phyloP scores from a whole-genome alignment of 202 grass and related monocot species.

The Schoenoplectus tabernaemontani region DNA sequence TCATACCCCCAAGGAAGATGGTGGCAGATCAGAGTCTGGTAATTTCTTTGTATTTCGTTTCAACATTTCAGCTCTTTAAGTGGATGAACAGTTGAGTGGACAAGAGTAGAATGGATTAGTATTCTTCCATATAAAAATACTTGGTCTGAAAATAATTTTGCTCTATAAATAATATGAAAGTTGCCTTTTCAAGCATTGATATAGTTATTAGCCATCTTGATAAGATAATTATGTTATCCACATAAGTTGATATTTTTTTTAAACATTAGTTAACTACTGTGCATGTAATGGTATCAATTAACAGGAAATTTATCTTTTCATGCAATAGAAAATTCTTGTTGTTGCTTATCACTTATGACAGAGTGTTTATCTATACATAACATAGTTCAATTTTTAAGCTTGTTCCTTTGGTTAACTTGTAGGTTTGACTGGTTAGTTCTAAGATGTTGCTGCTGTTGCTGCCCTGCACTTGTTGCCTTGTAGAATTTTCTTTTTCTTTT shows the following conservation, averaged over 20 bases:
- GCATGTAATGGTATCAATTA: not conserved
- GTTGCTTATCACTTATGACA: not conserved
- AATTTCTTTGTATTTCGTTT: not conserved
- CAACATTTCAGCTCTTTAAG: too few relatives aligned
- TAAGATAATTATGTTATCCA: too few relatives aligned
- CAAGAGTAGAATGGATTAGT: too few relatives aligned
- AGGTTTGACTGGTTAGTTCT: constrained; percentile 26
- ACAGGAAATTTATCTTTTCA: not conserved
- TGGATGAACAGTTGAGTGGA: too few relatives aligned
- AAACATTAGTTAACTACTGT: too few relatives aligned
- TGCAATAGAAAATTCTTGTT: not conserved
- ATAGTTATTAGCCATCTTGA: too few relatives aligned
- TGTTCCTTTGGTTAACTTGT: not conserved
- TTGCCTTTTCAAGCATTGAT: too few relatives aligned
- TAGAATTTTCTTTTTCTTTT: not conserved
- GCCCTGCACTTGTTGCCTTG: constrained; percentile 23
- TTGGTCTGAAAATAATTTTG: too few relatives aligned
- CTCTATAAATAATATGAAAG: not conserved
- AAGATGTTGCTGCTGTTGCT: constrained; percentile 24
- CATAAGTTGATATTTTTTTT: too few relatives aligned
- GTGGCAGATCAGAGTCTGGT: constrained; percentile 37
- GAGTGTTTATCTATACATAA: not conserved
- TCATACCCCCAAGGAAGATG: constrained; percentile 4
- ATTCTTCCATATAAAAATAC: too few relatives aligned
- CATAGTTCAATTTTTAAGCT: not conserved